phyloP scores from a whole-genome alignment of 2,329 filamentous ascomycete species.

The Ophiocordyceps camponoti-rufipedis region DNA sequence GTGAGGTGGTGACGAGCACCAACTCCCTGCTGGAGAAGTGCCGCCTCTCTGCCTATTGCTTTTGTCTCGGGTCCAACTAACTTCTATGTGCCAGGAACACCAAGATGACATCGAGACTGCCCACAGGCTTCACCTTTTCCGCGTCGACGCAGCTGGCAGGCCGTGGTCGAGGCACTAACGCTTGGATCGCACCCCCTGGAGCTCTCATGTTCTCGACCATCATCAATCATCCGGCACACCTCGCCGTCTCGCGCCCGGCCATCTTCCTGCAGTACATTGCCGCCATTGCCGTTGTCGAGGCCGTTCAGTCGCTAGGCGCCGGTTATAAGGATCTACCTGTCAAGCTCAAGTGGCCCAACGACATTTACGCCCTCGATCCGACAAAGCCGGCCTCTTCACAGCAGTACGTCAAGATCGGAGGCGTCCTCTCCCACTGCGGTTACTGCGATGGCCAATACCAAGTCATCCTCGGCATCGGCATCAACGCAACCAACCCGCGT shows the following conservation, averaged over 20 bases:
- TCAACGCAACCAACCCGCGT: conserved; percentile 69
- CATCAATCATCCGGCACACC: conserved; percentile 61
- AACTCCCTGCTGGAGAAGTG: conserved; percentile 85
- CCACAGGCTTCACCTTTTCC: conserved; percentile 71
- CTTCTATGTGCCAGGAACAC: conserved; percentile 40
- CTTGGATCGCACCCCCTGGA: conserved; percentile 85
- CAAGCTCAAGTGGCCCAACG: conserved; percentile 94
- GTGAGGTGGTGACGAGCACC: conserved; percentile 83
- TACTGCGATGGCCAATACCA: conserved; percentile 66
- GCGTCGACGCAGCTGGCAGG: conserved; percentile 80
- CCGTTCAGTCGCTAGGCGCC: conserved; percentile 59
- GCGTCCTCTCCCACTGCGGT: conserved; percentile 77
- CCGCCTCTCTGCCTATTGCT: conserved; percentile 3
- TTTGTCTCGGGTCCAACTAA: neutral
- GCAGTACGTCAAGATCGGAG: conserved; percentile 73
- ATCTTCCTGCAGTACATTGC: conserved; percentile 91
- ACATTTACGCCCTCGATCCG: conserved; percentile 64
- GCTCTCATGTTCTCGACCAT: conserved; percentile 76
- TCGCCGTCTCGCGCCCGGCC: conserved; percentile 57
- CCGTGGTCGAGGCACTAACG: conserved; percentile 75
- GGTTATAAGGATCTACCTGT: conserved; percentile 63
- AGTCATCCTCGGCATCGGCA: conserved; percentile 66
- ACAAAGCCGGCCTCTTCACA: conserved; percentile 25
- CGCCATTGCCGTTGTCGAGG: conserved; percentile 71
- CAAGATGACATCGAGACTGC: conserved; percentile 54